Evolutionary conservation across 768 basidiomycete species (phyloP).

Genomic region (Dictyophora rubrovolvata): DNA sequence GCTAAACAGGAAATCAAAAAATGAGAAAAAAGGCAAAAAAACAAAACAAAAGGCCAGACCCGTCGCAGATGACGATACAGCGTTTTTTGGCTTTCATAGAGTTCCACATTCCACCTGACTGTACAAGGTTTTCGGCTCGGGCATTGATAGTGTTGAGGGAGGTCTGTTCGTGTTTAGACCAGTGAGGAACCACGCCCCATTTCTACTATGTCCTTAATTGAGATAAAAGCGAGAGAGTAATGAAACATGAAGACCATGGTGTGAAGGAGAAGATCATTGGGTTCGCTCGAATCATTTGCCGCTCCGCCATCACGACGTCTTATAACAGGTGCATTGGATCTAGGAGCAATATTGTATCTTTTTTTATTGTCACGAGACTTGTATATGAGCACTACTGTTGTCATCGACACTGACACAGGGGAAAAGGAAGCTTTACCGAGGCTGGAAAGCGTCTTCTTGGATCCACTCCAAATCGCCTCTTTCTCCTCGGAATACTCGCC

Average conservation of each 20-base stretch:
- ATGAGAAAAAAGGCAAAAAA: not conserved
- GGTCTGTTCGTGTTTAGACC: constrained; percentile 66
- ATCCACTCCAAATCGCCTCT: constrained; percentile 41
- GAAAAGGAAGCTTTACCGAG: constrained; percentile 16
- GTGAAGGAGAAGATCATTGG: constrained; percentile 45
- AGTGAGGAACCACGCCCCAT: constrained; percentile 86
- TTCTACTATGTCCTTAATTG: not conserved
- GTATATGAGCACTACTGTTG: constrained; percentile 20
- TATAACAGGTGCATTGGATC: constrained; percentile 67
- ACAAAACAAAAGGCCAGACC: constrained; percentile 32
- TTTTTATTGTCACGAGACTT: constrained; percentile 3
- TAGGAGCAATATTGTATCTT: constrained; percentile 79
- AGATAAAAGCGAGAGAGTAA: not conserved
- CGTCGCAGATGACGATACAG: constrained; percentile 76
- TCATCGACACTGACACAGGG: not conserved
- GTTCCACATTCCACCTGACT: constrained; percentile 77
- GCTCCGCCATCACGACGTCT: constrained; percentile 28
- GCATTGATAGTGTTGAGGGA: constrained; percentile 84
- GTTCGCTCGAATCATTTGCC: constrained; percentile 2
- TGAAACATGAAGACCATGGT: constrained; percentile 46
- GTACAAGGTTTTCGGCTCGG: constrained; percentile 67
- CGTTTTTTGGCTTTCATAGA: constrained; percentile 72
- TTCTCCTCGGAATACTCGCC: constrained; percentile 34
- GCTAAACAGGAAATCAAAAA: constrained; percentile 26
- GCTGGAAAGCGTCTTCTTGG: constrained; percentile 44